Evolutionary conservation across 2,329 filamentous ascomycete genomes (phyloP).

Genomic region (Pseudogymnoascus verrucosus): DNA sequence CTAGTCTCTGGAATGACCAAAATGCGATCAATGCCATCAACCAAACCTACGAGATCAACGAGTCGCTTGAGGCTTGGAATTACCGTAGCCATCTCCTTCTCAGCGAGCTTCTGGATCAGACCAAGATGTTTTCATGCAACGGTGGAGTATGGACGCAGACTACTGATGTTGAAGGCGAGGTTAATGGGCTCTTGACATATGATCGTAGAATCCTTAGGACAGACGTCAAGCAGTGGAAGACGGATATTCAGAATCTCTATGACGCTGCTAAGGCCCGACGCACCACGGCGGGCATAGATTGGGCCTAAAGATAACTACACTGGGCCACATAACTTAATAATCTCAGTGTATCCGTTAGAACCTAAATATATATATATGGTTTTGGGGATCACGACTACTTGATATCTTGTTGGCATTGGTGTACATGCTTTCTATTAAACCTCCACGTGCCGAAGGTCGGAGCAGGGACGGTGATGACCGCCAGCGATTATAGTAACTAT

Average conservation of each 20-base stretch:
- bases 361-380: background rate
- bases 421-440: background rate
- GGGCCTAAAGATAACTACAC: background rate
- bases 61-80: conserved; percentile 49
- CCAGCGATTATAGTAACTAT: background rate
- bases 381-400: background rate
- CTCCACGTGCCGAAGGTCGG: background rate
- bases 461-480: background rate
- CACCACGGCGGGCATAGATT: background rate
- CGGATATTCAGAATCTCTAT: conserved; percentile 52
- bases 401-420: background rate
- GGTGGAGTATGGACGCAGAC: conserved; percentile 68
- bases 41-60: conserved; percentile 59
- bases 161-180: conserved; percentile 66
- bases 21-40: conserved; percentile 52
- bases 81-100: conserved; percentile 51
- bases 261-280: conserved; percentile 38
- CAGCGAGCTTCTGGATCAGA: conserved; percentile 38
- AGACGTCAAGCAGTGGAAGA: conserved; percentile 49
- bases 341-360: background rate
- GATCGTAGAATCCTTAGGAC: conserved; percentile 54
- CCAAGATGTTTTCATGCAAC: conserved; percentile 46
- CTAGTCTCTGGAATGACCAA: conserved; percentile 56
- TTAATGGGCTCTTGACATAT: conserved; percentile 64
- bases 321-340: background rate